A percentile compares a stretch with the other conserved stretches of the same genome.
These are phyloP conservation scores for Kuraishia floccosa DNA, from an alignment of 805 yeast species.

Conservation along the genomic window DNA sequence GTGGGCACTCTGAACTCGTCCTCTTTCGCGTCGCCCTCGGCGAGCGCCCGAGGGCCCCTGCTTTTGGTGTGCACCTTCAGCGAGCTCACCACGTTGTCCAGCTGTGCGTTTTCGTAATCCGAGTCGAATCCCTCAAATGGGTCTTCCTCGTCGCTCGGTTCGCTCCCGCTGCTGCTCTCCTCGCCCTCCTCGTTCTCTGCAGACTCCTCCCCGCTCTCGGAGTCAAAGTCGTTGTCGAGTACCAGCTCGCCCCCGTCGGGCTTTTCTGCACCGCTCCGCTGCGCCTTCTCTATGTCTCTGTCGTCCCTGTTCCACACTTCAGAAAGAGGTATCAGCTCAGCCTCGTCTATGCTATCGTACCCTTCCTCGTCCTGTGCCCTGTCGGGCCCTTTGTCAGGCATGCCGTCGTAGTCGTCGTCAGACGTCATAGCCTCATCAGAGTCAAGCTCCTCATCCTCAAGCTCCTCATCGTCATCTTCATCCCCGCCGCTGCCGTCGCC, in stretches of 20 bases:
- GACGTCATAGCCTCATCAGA: conserved; percentile 88
- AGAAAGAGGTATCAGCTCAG: conserved; percentile 64
- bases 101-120: conserved; percentile 43
- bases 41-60: conserved; percentile 31
- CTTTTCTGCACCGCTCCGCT: conserved; percentile 8
- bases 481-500: conserved; percentile 10
- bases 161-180: conserved; percentile 12
- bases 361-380: conserved; percentile 24
- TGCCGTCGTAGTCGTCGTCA: conserved; percentile 56
- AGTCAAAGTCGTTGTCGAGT: conserved; percentile 14
- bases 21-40: conserved; percentile 46
- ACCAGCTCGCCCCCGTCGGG: conserved; percentile 16
- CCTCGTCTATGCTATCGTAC: conserved; percentile 68
- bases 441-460: conserved; percentile 26
- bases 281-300: conserved; percentile 22
- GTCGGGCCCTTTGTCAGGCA: conserved; percentile 61
- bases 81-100: conserved; percentile 32
- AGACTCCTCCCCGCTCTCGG: conserved; percentile 9
- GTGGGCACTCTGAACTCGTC: conserved; percentile 63
- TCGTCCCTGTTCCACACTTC: conserved; percentile 85
- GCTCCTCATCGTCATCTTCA: conserved; percentile 19
- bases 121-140: conserved; percentile 14
- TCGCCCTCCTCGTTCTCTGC: conserved; percentile 12
- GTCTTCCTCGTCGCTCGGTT: conserved; percentile 12
- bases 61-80: conserved; percentile 22